phyloP scores from a whole-genome alignment of 2,329 filamentous ascomycete genomes.

The Aureobasidium uvarum region DNA sequence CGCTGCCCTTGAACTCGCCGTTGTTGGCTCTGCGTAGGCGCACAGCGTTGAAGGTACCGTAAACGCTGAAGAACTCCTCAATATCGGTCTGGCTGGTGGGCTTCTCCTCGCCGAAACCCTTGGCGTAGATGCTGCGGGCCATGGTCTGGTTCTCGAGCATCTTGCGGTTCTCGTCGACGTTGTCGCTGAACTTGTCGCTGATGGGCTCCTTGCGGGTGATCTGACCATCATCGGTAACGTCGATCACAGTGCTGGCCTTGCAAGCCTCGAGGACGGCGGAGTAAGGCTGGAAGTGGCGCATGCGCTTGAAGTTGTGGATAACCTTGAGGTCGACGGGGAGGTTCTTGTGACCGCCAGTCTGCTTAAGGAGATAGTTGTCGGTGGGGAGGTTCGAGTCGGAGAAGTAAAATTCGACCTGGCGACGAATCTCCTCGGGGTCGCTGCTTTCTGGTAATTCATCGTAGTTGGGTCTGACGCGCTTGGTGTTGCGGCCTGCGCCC shows the following conservation, averaged over 20 bases:
- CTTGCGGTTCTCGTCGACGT: slow-evolving; percentile 54
- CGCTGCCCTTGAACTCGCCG: slow-evolving; percentile 87
- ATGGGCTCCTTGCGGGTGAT: slow-evolving; percentile 75
- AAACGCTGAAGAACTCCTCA: slow-evolving; percentile 83
- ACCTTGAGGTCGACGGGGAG: slow-evolving; percentile 74
- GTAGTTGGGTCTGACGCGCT: slow-evolving; percentile 33
- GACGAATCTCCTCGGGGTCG: slow-evolving; percentile 77
- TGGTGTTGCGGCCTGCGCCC: slow-evolving; percentile 9
- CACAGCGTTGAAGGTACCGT: slow-evolving; percentile 75
- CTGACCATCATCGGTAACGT: slow-evolving; percentile 69
- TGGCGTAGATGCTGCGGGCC: slow-evolving; percentile 79
- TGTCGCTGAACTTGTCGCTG: slow-evolving; percentile 49
- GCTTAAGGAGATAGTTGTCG: slow-evolving; percentile 82
- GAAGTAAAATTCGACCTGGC: slow-evolving; percentile 97
- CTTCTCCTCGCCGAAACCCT: slow-evolving; percentile 88
- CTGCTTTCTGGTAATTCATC: slow-evolving; percentile 64
- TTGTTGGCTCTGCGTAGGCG: slow-evolving; percentile 73
- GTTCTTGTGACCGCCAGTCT: slow-evolving; percentile 76
- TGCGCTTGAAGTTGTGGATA: slow-evolving; percentile 87
- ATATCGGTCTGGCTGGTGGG: slow-evolving; percentile 87
- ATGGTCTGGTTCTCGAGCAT: slow-evolving; percentile 65
- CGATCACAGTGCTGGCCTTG: slow-evolving; percentile 70
- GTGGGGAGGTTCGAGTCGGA: slow-evolving; percentile 83
- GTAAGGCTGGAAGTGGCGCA: slow-evolving; percentile 91
- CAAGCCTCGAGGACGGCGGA: slow-evolving; percentile 79